phyloP scores from a whole-genome alignment of 177 flowering plant genomes.

The Telopea speciosissima region DNA sequence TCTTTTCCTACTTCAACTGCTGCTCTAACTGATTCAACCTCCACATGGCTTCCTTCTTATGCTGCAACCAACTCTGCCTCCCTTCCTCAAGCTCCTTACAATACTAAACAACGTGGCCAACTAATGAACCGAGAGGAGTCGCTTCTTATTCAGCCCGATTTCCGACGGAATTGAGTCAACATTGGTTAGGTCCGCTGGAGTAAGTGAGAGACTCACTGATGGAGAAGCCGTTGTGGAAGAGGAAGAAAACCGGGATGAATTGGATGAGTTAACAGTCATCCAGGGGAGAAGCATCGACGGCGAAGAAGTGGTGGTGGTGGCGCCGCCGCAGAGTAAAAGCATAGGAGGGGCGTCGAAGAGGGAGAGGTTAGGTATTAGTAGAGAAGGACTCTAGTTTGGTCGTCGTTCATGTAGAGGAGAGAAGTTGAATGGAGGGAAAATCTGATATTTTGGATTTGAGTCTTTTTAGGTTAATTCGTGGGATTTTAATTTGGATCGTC shows the following conservation, averaged over 20 bases:
- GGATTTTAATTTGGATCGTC: too few species aligned
- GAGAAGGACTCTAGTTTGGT: too few species aligned
- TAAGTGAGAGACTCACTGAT: slow-evolving; percentile 19
- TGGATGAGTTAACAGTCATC: slow-evolving; percentile 2
- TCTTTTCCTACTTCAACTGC: slow-evolving; percentile 48
- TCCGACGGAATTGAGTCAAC: slow-evolving; percentile 6
- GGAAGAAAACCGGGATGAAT: slow-evolving; percentile 12
- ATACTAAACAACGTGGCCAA: slow-evolving; percentile 21
- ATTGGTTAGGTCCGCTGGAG: slow-evolving; percentile 20
- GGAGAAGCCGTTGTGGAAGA: slow-evolving; percentile 18
- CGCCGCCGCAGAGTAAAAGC: slow-evolving; percentile 13
- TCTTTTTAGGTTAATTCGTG: too few species aligned
- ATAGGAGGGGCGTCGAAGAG: slow-evolving; percentile 12
- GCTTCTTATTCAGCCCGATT: neutral
- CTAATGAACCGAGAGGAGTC: slow-evolving; percentile 17
- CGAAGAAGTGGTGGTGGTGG: neutral
- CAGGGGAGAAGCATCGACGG: slow-evolving; percentile 13
- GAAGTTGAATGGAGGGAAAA: too few species aligned
- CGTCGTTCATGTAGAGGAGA: too few species aligned
- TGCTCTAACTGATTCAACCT: slow-evolving; percentile 45
- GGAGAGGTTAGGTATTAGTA: slow-evolving; percentile 14
- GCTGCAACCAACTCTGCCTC: slow-evolving; percentile 31
- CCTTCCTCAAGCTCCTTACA: slow-evolving; percentile 45
- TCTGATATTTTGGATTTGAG: too few species aligned
- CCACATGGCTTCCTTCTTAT: slow-evolving; percentile 51